Evolutionary conservation across 768 basidiomycete species (phyloP).

Genomic region (Lentinula lateritia): DNA sequence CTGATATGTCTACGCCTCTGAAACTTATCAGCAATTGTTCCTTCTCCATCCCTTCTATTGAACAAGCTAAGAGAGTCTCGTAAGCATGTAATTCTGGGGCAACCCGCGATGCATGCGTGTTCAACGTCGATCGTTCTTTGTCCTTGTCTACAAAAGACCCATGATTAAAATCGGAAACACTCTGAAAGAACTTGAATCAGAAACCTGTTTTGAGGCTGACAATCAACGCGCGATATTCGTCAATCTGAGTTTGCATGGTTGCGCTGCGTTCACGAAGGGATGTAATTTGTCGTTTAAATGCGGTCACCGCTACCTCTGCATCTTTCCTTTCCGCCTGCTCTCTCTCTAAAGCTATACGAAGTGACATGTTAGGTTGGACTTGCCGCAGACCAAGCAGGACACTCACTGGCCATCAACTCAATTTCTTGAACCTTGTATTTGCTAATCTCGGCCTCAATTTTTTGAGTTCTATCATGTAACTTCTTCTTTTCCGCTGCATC

Average conservation of each 20-base stretch:
- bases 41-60: slow-evolving; percentile 73
- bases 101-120: slow-evolving; percentile 43
- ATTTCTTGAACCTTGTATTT: slow-evolving; percentile 77
- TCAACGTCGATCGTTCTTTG: slow-evolving; percentile 55
- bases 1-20: slow-evolving; percentile 51
- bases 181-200: slow-evolving; percentile 12
- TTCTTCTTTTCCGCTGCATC: slow-evolving; percentile 62
- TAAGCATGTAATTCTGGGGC: slow-evolving; percentile 51
- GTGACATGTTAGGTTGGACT: background rate
- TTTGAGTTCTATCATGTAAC: slow-evolving; percentile 52
- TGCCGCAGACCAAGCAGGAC: background rate
- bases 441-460: slow-evolving; percentile 64
- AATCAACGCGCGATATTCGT: slow-evolving; percentile 60
- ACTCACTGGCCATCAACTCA: slow-evolving; percentile 64
- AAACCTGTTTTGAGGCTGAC: slow-evolving; percentile 62
- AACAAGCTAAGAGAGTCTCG: slow-evolving; percentile 54
- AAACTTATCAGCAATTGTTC: slow-evolving; percentile 75
- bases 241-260: slow-evolving; percentile 62
- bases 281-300: slow-evolving; percentile 61
- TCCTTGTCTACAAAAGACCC: slow-evolving; percentile 47
- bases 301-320: slow-evolving; percentile 53
- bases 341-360: slow-evolving; percentile 47
- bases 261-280: slow-evolving; percentile 55
- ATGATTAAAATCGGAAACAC: background rate
- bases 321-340: slow-evolving; percentile 74